Base-by-base conservation (phyloP, 768 basidiomycete species). In the Glaciozyma martinii region DNA sequence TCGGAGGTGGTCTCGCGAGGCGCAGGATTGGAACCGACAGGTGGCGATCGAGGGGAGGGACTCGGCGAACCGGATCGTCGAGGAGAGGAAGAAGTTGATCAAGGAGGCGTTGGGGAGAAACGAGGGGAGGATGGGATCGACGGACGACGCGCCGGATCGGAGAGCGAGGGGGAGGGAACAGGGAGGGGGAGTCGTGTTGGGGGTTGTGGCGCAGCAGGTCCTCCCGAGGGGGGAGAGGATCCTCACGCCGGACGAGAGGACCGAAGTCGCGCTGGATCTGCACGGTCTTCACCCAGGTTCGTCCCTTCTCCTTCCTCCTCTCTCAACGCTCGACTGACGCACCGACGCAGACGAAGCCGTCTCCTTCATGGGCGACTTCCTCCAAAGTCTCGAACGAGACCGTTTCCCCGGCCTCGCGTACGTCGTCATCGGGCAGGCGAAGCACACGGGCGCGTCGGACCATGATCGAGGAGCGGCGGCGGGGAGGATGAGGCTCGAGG, bases 371-470 rank as follows among this genome's bases (percentile, higher is more conserved):
- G 68, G 66, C 61, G 61, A 67, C 47, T 72, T 70, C 52, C 46
- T 71, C 9, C 62, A 56, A 58, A 44, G 64, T 21, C 79, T 94
- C 68, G 93, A 97, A 76, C 82, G 81, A 30, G 92, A 95, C 74
- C 85, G 86, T 74, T 94, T 85, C 78, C 85, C 86, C 74, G 94
- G 93, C 10, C 78, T 95, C 62, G 86, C 89, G 8, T 99, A 88
- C 75, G 78, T 90, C 25, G 81, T 99, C 52, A 89, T 98, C 9
- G 94, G 95, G 25, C 91, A 97, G 78, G 90, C 94, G 76, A 94
- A 92, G 76, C 94, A 97, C 76, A 90, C 89, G 1, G 93, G 89
- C 3, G 87, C 85, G n/a, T 90, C 93, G 73, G 90, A 93, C 72
- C 78, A 82, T 5, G 83, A 70, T 52, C 59, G 64, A 33, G 62